Evolutionary conservation across 1,284 basidiomycete genomes (phyloP).

Genomic region (Hemileia vastatrix): DNA sequence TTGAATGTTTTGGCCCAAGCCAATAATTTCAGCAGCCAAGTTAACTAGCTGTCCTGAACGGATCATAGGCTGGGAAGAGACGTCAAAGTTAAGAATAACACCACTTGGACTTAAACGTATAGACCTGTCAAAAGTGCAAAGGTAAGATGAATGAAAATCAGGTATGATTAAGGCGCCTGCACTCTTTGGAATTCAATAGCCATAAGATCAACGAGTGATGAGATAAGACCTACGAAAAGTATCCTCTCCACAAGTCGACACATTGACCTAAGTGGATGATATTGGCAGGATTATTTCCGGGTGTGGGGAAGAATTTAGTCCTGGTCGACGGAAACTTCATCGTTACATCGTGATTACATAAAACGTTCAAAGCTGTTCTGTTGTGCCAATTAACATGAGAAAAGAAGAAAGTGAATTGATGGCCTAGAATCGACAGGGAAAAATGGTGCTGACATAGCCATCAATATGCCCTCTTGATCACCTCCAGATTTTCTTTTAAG

Average conservation of each 20-base stretch:
- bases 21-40: constrained; percentile 5
- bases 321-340: constrained; percentile 8
- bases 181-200: no score
- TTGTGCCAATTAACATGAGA: neutral
- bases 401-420: no score
- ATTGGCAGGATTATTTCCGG: neutral
- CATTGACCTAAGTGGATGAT: neutral
- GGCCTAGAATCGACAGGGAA: no score
- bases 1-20: neutral
- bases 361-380: constrained; percentile 21
- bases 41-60: constrained; percentile 10
- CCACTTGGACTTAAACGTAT: constrained; percentile 16
- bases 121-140: constrained; percentile 1
- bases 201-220: neutral
- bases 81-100: constrained; percentile 17
- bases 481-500: no score
- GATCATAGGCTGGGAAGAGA: constrained; percentile 21
- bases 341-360: constrained; percentile 22
- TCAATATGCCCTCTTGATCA: constrained; percentile 20
- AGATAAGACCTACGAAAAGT: constrained; percentile 6
- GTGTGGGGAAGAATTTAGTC: constrained; percentile 21
- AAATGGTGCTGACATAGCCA: constrained; percentile 15
- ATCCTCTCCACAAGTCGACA: constrained; percentile 22
- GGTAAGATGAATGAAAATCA: neutral
- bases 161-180: neutral